These are phyloP conservation scores for Magnaporthales sp. DNA, from an alignment of 2,329 filamentous ascomycete genomes.

Conservation along the genomic window DNA sequence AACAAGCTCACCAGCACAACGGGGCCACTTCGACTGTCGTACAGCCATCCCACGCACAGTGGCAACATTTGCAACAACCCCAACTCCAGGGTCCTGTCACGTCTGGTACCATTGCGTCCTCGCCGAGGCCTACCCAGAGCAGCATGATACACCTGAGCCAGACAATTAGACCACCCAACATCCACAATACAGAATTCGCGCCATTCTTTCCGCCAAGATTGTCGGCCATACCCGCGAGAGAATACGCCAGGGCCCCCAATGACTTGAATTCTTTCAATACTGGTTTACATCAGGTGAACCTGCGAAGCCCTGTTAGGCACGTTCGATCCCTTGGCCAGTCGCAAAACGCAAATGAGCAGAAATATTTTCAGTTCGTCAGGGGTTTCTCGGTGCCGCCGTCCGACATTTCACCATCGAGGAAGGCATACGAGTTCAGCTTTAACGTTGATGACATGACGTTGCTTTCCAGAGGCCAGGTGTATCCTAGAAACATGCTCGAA, in stretches of 20 bases:
- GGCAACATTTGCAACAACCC: neutral
- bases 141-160: neutral
- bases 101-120: neutral
- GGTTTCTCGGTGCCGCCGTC: constrained; percentile 39
- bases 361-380: constrained; percentile 50
- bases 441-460: constrained; percentile 27
- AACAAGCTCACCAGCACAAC: neutral
- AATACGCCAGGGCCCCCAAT: constrained; percentile 32
- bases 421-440: constrained; percentile 38
- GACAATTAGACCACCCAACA: neutral
- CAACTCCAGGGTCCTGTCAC: constrained; percentile 1
- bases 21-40: neutral
- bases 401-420: constrained; percentile 22
- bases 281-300: constrained; percentile 36
- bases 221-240: constrained; percentile 15
- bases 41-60: neutral
- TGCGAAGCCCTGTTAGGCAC: constrained; percentile 39
- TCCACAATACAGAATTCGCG: neutral
- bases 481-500: constrained; percentile 11
- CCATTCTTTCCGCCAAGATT: constrained; percentile 15
- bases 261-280: constrained; percentile 31
- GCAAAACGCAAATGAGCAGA: constrained; percentile 15
- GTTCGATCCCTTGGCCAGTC: constrained; percentile 13
- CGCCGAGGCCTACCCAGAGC: neutral
- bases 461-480: constrained; percentile 16